Base-by-base conservation (phyloP, 1,284 basidiomycete species). In the Hymenochaete sp. region DNA sequence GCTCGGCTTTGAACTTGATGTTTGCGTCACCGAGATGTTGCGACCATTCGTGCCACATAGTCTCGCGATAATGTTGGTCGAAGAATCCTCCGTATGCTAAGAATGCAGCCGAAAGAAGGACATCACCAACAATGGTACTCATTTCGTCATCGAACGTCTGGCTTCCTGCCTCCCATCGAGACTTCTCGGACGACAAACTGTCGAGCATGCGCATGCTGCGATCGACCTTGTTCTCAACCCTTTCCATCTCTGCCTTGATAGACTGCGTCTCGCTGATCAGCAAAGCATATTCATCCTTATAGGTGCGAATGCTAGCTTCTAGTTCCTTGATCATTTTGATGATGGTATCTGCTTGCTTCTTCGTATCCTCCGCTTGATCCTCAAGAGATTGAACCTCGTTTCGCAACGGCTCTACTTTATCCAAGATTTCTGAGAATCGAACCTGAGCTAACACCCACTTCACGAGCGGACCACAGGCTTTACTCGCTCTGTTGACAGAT, bases 401-500 rank as follows among this genome's bases (percentile, higher is more conserved):
- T 19, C 96, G 87, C 19, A 99, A 73, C 9, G 96, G 96, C 48
- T 96, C 96, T 21, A 99, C 93, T 64, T 87, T 91, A 70, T 99
- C 96, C 41, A 99, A 70, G 57, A 99, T 99, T 64, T 96, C 92
- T 4, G 96, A 98, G 72, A 92, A 99, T 32, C 81, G 80, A 37
- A 98, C 93, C 66, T 99, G 97, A 1, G 96, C 96, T 47, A 98
- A 79, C 6, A 85, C 93, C 96, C 96, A 98, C 62, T 97, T 96
- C 53, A 96, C 95, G 29, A 99, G 78, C 16, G 96, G 97, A 36
- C 96, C 96, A 62, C 96, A 98, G 21, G 97, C 97, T 67, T 85
- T 91, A 67, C 89, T 93, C 19, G 96, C 96, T 48, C 88, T 85
- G 59, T 98, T 85, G 44, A 99, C 93, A 6, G 75, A 88, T 61